Evolutionary conservation across 139 green algal genomes (phyloP), one percentile per base, ranked within the genome.

Genomic region (Chlamydomonas applanata): DNA sequence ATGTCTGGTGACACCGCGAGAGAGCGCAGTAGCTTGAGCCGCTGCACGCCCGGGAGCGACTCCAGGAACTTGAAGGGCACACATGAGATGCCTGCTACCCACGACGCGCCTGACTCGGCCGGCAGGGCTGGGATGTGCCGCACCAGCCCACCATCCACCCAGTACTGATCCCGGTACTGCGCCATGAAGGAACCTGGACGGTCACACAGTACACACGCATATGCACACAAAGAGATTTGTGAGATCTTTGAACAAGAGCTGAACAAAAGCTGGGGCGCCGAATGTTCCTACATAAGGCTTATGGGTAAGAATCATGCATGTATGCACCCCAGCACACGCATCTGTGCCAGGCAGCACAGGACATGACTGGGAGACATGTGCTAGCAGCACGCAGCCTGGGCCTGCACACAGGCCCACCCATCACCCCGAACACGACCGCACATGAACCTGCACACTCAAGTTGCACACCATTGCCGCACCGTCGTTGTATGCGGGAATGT

Each of bases 401-500:
- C 17, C 57, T 32, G 17, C 57, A 25, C 57, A 33, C 24, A 32
- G 19, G 16, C 9, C 9, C 57, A 32, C 14, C 62, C 30, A 44
- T 13, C 14, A 7, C 16, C 62, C 62, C 45, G n/a, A 70, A 70
- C 27, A 14, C 20, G 14, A 70, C 34, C 86, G 71, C 25, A 79
- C 77, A 35, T 1, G 25, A 32, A 30, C 89, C 83, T 3, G 89
- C 72, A 75, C 92, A 95, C 11, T 75, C 75, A 27, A 74, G 79
- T n/a, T n/a, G n/a, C n/a, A n/a, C n/a, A n/a, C n/a, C 27, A 79
- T 61, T 3, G 86, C 53, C 0, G 24, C 61, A 40, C 78, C 75
- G 35, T 85, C 78, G 53, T 88, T 86, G 76, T 86, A 91, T 33
- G 82, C 71, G 49, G 91, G 81, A 76, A 93, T 87, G 74, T 94